A percentile compares a stretch with the other conserved stretches of the same genome.
These are phyloP conservation scores for Codiaeum variegatum DNA, from an alignment of 441 rosid genomes.

Conservation along the genomic window DNA sequence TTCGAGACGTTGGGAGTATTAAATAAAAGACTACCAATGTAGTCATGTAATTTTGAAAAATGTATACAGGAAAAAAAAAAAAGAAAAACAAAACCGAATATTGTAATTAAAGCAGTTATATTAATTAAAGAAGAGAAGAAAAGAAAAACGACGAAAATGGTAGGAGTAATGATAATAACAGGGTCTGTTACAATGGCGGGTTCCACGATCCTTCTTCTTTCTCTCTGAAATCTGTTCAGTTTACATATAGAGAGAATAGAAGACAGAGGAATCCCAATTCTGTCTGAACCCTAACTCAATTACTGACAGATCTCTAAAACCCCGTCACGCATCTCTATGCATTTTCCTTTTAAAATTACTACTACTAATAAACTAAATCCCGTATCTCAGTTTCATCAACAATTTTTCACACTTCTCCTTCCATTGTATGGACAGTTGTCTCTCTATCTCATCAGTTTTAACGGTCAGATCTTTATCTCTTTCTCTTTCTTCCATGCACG, in stretches of 20 bases:
- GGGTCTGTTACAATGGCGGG: conserved; percentile 42
- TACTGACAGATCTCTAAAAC: conserved; percentile 8
- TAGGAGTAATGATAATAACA: neutral
- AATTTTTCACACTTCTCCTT: neutral
- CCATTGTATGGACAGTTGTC: conserved; percentile 36
- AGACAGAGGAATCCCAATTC: neutral
- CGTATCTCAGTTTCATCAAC: conserved; percentile 28
- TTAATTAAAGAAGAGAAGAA: too few species aligned
- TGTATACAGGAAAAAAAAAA: too few species aligned
- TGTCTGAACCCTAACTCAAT: neutral
- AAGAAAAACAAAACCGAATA: too few species aligned
- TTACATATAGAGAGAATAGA: neutral
- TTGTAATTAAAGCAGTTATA: neutral
- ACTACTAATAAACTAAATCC: neutral
- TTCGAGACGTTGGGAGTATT: too few species aligned
- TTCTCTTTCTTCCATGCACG: neutral
- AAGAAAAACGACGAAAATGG: neutral
- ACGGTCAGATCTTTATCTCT: conserved; percentile 40
- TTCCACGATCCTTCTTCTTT: conserved; percentile 36
- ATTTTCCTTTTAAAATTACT: neutral
- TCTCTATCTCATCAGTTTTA: conserved; percentile 24
- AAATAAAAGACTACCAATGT: too few species aligned
- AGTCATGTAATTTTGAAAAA: too few species aligned
- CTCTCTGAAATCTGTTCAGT: conserved; percentile 5
- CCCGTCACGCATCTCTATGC: conserved; percentile 30